Conservation (phyloP, 1,139 yeast species). For the Arxiozyma heterogenica region DNA sequence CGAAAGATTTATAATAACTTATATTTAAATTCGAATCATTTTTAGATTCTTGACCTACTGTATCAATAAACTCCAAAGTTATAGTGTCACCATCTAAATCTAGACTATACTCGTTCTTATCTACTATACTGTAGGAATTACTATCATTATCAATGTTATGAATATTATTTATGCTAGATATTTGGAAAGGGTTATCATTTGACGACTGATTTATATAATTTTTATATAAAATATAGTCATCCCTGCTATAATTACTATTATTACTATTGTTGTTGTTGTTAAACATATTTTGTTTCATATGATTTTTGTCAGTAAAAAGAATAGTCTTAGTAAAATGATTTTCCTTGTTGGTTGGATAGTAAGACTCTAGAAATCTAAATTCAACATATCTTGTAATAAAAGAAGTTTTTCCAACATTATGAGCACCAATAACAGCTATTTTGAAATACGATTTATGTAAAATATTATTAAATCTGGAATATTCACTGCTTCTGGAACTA, state of each 20-base stretch:
- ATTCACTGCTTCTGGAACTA: not conserved
- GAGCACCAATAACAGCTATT: slow-evolving; percentile 72
- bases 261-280: too few species aligned
- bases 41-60: slow-evolving; percentile 61
- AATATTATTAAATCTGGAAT: not conserved
- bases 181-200: not conserved
- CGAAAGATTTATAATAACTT: slow-evolving; percentile 63
- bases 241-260: too few species aligned
- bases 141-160: not conserved
- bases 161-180: not conserved
- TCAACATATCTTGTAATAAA: slow-evolving; percentile 82
- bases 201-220: not conserved
- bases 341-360: slow-evolving; percentile 79
- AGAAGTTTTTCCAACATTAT: slow-evolving; percentile 86
- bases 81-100: slow-evolving; percentile 33
- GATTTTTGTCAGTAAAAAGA: slow-evolving; percentile 39
- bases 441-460: not conserved
- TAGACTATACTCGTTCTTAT: not conserved
- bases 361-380: slow-evolving; percentile 79
- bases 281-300: slow-evolving; percentile 28
- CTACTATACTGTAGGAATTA: not conserved
- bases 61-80: slow-evolving; percentile 79
- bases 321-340: slow-evolving; percentile 75
- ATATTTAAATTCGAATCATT: slow-evolving; percentile 77
- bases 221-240: not conserved